Evolutionary conservation across 805 yeast species (phyloP).

Genomic region (Myxozyma nipponensis): DNA sequence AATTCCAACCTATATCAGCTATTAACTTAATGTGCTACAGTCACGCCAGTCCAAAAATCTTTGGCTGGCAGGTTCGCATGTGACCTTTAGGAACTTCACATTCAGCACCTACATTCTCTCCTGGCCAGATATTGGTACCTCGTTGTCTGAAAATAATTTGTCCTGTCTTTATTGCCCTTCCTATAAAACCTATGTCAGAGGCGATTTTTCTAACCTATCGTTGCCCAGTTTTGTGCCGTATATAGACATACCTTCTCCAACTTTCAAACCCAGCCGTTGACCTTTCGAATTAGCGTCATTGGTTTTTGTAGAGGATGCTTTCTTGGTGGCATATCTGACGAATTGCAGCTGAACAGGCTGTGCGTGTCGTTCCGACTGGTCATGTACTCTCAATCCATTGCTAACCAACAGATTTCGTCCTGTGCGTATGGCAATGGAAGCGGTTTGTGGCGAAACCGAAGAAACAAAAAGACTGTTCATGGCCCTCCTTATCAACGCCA

Average conservation of each 20-base stretch:
- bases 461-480: neutral
- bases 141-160: slow-evolving; percentile 89
- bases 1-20: slow-evolving; percentile 40
- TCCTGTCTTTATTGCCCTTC: slow-evolving; percentile 63
- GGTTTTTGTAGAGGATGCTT: slow-evolving; percentile 92
- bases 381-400: no score
- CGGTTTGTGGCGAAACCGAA: no score
- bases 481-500: neutral
- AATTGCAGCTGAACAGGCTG: slow-evolving; percentile 18
- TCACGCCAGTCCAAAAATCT: neutral
- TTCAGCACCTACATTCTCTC: slow-evolving; percentile 59
- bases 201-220: neutral
- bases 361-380: neutral
- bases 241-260: slow-evolving; percentile 60
- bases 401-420: neutral
- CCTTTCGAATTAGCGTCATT: slow-evolving; percentile 94
- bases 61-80: neutral
- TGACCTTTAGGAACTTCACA: neutral
- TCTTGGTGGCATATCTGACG: slow-evolving; percentile 87
- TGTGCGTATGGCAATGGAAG: no score
- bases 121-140: slow-evolving; percentile 93
- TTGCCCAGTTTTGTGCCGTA: neutral
- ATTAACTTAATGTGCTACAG: neutral
- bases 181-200: no score
- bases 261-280: slow-evolving; percentile 88